A percentile compares a stretch with the other conserved stretches of the same genome.
Evolutionary conservation across 768 basidiomycete species (phyloP).

Genomic region (Lyophyllum decastes): DNA sequence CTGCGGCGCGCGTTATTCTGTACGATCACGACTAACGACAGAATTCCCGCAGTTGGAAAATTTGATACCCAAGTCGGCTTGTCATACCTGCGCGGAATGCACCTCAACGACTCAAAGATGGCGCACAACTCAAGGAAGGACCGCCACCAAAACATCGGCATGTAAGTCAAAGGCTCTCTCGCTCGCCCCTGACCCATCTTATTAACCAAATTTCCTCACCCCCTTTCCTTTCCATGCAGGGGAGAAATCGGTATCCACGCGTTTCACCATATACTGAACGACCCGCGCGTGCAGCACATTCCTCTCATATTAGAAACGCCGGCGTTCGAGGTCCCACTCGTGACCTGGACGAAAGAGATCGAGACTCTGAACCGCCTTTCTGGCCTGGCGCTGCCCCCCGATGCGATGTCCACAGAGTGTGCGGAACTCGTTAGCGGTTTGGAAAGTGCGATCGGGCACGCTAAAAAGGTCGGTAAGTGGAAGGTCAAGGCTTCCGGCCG

Average conservation of each 20-base stretch:
- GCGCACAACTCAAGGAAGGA: slow-evolving; percentile 67
- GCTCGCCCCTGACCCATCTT: too few relatives aligned
- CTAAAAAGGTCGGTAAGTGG: neutral
- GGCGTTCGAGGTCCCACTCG: slow-evolving; percentile 56
- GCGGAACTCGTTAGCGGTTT: neutral
- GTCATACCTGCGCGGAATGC: slow-evolving; percentile 77
- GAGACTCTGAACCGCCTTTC: neutral
- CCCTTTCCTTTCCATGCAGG: too few relatives aligned
- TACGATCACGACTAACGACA: neutral
- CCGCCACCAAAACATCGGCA: slow-evolving; percentile 82
- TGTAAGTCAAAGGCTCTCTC: slow-evolving; percentile 52
- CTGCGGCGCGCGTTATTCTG: neutral
- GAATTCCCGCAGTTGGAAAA: slow-evolving; percentile 43
- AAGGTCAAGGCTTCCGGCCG: neutral
- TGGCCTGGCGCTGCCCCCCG: neutral
- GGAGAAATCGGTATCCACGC: slow-evolving; percentile 65
- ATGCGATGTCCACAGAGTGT: neutral
- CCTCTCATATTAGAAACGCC: slow-evolving; percentile 87
- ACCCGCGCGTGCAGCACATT: slow-evolving; percentile 65
- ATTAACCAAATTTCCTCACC: too few relatives aligned
- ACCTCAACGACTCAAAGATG: slow-evolving; percentile 83
- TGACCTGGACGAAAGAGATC: slow-evolving; percentile 31
- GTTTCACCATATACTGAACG: slow-evolving; percentile 69
- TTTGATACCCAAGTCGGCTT: slow-evolving; percentile 75
- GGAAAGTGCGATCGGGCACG: neutral